Conservation (phyloP, 495 filamentous ascomycete genomes). For the Cercophora samala region DNA sequence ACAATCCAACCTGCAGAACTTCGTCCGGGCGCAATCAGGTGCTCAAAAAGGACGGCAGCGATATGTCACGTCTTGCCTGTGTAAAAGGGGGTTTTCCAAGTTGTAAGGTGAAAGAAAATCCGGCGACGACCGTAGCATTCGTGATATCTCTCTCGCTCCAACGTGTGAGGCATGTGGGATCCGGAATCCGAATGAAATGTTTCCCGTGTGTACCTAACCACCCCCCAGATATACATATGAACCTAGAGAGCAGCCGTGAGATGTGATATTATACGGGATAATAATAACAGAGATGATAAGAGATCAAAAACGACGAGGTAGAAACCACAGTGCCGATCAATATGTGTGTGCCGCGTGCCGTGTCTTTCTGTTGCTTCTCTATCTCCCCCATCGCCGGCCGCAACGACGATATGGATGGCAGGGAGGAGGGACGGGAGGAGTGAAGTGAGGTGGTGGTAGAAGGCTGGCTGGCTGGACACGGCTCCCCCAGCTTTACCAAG, state of each 20-base stretch:
- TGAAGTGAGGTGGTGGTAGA: not conserved
- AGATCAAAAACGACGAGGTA: not conserved
- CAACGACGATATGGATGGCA: not conserved
- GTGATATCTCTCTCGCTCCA: conserved; percentile 4
- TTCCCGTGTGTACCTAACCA: not conserved
- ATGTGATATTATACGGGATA: not conserved
- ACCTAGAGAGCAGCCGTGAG: not conserved
- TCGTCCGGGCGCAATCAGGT: conserved; percentile 14
- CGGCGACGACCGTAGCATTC: conserved; percentile 15
- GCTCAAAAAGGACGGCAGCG: conserved; percentile 5
- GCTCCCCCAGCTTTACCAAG: not conserved
- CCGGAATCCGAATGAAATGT: not conserved
- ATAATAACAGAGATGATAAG: not conserved
- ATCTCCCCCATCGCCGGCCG: not conserved
- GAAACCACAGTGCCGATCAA: not conserved
- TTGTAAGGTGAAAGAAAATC: not conserved
- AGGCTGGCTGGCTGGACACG: not conserved
- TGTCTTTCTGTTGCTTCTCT: conserved; percentile 1
- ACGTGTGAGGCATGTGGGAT: not conserved
- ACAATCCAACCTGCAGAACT: conserved; percentile 15
- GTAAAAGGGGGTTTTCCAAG: not conserved
- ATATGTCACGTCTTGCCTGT: not conserved
- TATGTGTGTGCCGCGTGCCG: not conserved
- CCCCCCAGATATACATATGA: not conserved
- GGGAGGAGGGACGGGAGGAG: not conserved